phyloP scores from a whole-genome alignment of 371 early-diverging fungal species.

The Mucor indicus region DNA sequence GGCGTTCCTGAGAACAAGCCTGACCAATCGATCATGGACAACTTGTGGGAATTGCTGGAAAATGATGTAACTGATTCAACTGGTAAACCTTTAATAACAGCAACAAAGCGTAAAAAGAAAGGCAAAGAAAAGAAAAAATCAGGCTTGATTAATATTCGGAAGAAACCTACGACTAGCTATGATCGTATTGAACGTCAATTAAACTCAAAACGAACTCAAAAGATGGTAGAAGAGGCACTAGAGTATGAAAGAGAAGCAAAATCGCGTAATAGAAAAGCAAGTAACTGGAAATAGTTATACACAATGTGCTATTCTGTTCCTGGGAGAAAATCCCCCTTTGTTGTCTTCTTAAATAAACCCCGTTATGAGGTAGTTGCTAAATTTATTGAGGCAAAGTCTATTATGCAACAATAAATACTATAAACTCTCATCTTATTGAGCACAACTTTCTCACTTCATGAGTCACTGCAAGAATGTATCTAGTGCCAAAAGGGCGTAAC shows the following conservation, averaged over 20 bases:
- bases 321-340: too few species aligned
- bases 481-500: too few species aligned
- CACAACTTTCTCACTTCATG: too few species aligned
- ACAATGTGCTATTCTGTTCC: too few species aligned
- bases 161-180: conserved; percentile 44
- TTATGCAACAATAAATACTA: too few species aligned
- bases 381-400: too few species aligned
- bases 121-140: conserved; percentile 46
- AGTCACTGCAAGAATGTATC: too few species aligned
- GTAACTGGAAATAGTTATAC: conserved; percentile 1
- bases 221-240: conserved; percentile 29
- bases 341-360: too few species aligned
- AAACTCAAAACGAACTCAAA: conserved; percentile 19
- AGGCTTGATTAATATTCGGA: conserved; percentile 52
- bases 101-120: conserved; percentile 13
- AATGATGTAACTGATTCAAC: conserved; percentile 50
- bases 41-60: conserved; percentile 58
- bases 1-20: not conserved
- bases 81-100: conserved; percentile 33
- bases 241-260: conserved; percentile 38
- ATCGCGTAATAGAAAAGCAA: conserved; percentile 12
- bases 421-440: too few species aligned
- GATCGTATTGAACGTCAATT: conserved; percentile 42
- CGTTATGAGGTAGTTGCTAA: too few species aligned
- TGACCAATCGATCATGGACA: conserved; percentile 11